A percentile compares a stretch with the other conserved stretches of the same genome.
These are phyloP conservation scores for Hemileccinum rubropunctum DNA, from an alignment of 768 basidiomycete genomes.

Conservation along the genomic window DNA sequence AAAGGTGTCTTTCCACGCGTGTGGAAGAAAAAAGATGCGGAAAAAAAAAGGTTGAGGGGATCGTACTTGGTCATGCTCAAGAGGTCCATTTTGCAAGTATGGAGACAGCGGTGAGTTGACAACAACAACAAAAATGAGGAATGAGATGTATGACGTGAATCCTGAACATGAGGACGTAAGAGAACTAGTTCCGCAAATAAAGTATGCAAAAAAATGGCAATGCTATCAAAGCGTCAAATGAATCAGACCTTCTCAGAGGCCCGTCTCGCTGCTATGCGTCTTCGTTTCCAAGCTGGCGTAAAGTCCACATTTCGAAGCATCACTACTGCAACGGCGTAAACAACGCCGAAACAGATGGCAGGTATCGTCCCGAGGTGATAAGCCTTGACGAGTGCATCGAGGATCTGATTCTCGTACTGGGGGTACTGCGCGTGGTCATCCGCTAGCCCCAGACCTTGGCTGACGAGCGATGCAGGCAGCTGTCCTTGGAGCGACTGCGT, in stretches of 20 bases:
- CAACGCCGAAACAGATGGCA: constrained; percentile 32
- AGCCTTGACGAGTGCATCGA: constrained; percentile 31
- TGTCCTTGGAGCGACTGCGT: constrained; percentile 28
- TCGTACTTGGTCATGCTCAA: neutral
- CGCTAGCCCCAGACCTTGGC: constrained; percentile 31
- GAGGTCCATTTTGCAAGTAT: constrained; percentile 13
- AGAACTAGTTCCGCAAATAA: constrained; percentile 18
- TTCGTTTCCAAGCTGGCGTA: constrained; percentile 31
- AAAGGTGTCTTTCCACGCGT: neutral
- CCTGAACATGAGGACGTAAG: neutral
- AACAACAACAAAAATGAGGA: neutral
- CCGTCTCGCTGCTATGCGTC: constrained; percentile 25
- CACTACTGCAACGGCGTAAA: constrained; percentile 31
- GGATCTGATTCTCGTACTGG: constrained; percentile 32
- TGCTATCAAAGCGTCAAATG: constrained; percentile 13
- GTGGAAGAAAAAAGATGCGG: neutral
- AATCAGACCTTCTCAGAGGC: constrained; percentile 22
- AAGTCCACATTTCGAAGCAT: constrained; percentile 34
- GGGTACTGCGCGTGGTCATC: constrained; percentile 30
- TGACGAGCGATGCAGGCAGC: constrained; percentile 28
- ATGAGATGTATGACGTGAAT: neutral
- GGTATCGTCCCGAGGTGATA: constrained; percentile 35
- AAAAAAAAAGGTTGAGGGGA: neutral
- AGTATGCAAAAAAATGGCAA: constrained; percentile 14
- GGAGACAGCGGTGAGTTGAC: neutral